These are phyloP conservation scores for Dendrocalamus sinicus DNA, from an alignment of 176 grass and related monocot species.

Conservation along the genomic window DNA sequence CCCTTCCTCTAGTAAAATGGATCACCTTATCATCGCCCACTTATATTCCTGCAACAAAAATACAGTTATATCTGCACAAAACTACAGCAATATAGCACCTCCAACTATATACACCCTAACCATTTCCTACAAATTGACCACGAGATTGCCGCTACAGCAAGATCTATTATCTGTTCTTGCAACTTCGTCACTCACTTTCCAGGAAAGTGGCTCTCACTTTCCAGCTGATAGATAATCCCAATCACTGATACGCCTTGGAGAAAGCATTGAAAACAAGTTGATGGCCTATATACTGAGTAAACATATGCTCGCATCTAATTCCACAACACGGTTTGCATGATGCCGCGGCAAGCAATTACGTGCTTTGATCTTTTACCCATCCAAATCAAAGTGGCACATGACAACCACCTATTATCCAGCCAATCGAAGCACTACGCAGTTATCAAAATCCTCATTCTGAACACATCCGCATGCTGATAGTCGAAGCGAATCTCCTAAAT, in stretches of 20 bases:
- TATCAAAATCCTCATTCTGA: neutral
- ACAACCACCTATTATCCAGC: neutral
- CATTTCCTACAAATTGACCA: neutral
- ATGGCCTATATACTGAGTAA: neutral
- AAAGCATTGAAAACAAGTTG: neutral
- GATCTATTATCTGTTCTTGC: neutral
- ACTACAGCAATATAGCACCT: neutral
- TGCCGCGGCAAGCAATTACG: neutral
- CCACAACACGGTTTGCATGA: neutral
- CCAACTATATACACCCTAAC: neutral
- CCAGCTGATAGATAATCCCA: neutral
- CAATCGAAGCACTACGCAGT: neutral
- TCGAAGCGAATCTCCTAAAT: neutral
- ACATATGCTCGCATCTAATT: neutral
- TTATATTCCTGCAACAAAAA: constrained; percentile 62
- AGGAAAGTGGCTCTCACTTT: neutral
- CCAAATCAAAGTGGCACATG: neutral
- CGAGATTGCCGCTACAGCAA: neutral
- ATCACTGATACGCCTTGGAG: neutral
- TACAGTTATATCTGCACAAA: neutral
- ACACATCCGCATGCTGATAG: neutral
- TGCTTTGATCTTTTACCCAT: neutral
- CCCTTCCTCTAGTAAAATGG: constrained; percentile 79
- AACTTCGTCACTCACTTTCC: neutral
- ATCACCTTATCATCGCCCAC: constrained; percentile 72